phyloP scores from a whole-genome alignment of 805 yeast species.

The Hanseniaspora singularis region DNA sequence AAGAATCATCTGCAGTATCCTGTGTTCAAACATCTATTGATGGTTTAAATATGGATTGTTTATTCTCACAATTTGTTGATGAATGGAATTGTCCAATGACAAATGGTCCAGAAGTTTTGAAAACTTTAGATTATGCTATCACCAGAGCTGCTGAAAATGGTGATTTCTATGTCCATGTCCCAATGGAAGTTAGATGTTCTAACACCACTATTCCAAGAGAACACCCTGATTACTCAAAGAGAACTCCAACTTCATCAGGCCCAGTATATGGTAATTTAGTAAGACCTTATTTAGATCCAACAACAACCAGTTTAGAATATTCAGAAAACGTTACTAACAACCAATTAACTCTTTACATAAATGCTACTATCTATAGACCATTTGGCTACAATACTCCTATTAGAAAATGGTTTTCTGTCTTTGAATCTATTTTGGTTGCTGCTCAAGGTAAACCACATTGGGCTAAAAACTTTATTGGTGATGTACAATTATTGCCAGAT shows the following conservation, averaged over 20 bases:
- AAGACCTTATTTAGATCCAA: constrained; percentile 69
- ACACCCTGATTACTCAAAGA: constrained; percentile 38
- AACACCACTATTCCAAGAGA: constrained; percentile 49
- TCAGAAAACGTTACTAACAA: constrained; percentile 44
- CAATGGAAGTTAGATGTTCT: constrained; percentile 87
- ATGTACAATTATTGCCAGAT: constrained; percentile 28
- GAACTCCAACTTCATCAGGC: constrained; percentile 50
- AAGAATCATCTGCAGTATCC: constrained; percentile 30
- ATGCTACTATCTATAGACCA: constrained; percentile 96
- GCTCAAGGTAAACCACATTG: constrained; percentile 94
- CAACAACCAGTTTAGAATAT: constrained; percentile 51
- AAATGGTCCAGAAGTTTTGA: constrained; percentile 61
- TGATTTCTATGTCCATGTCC: constrained; percentile 82
- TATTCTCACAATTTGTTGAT: constrained; percentile 84
- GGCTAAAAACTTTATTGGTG: constrained; percentile 89
- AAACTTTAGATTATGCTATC: constrained; percentile 51
- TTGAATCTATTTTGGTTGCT: constrained; percentile 63
- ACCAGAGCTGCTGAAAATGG: constrained; percentile 45
- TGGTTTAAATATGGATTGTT: constrained; percentile 89
- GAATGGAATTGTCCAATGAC: constrained; percentile 94
- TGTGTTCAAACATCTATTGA: constrained; percentile 65
- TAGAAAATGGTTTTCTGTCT: constrained; percentile 67
- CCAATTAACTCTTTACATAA: constrained; percentile 73
- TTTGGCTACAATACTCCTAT: constrained; percentile 63
- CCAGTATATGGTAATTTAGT: constrained; percentile 74